phyloP scores from a whole-genome alignment of 805 yeast genomes.

The Candida awuae region DNA sequence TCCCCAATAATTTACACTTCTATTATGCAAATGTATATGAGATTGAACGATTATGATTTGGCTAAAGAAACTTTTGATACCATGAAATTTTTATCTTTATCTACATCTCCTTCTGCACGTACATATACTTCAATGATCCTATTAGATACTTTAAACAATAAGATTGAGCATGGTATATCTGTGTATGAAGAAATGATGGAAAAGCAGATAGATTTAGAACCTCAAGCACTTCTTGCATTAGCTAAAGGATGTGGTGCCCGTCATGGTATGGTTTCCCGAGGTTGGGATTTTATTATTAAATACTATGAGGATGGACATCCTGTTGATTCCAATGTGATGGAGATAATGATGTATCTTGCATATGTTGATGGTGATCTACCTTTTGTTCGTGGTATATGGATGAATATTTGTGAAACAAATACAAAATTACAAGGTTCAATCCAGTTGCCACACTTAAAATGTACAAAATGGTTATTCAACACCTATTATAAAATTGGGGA shows the following conservation, averaged over 20 bases:
- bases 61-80: slow-evolving; percentile 73
- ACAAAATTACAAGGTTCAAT: slow-evolving; percentile 15
- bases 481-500: slow-evolving; percentile 26
- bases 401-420: slow-evolving; percentile 21
- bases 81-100: slow-evolving; percentile 68
- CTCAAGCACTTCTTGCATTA: slow-evolving; percentile 43
- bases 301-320: slow-evolving; percentile 38
- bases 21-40: slow-evolving; percentile 53
- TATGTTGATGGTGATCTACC: slow-evolving; percentile 72
- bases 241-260: slow-evolving; percentile 63
- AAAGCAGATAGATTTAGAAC: slow-evolving; percentile 28
- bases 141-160: slow-evolving; percentile 51
- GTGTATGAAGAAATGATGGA: slow-evolving; percentile 60
- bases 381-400: slow-evolving; percentile 60
- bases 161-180: slow-evolving; percentile 69
- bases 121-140: slow-evolving; percentile 70
- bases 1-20: slow-evolving; percentile 41
- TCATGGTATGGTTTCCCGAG: slow-evolving; percentile 39
- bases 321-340: slow-evolving; percentile 39
- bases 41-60: slow-evolving; percentile 41
- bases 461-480: slow-evolving; percentile 36
- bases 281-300: slow-evolving; percentile 74
- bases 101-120: slow-evolving; percentile 56
- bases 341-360: slow-evolving; percentile 67
- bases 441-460: slow-evolving; percentile 17